Evolutionary conservation across 192 early-diverging fungal species (phyloP), one percentile per base, ranked within the genome.

Genomic region (Entomortierella beljakovae): DNA sequence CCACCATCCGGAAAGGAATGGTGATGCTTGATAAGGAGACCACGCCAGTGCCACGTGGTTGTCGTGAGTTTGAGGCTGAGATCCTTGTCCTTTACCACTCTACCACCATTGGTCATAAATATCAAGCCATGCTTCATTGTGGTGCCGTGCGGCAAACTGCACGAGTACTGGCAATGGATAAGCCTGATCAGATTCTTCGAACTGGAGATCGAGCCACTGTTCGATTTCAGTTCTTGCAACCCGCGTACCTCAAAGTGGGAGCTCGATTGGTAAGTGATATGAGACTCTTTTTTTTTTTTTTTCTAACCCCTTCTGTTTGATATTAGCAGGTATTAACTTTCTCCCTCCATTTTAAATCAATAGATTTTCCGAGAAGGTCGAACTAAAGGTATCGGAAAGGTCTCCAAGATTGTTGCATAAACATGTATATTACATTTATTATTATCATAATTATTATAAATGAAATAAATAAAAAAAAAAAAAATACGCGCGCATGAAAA

Each of bases 41-140:
- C 5, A 75, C 56, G 2, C 86, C 82, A 2, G 40, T 81, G 16
- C 87, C 92, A 11, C 83, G 81, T 52, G 91, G 89, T 0, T 84
- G 85, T 13, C 74, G 86, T 53, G 88, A 89, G 63, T 97, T 96
- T 80, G 96, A 96, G 70, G 96, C 96, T 26, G 96, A 98, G 76
- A 88, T 98, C n/a, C 81, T 95, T 33, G 91, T 98, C 0, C 81
- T 98, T 13, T 96, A 94, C 72, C 95, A 97, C 75, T 92, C 92
- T 33, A 96, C 96, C 0, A 98, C 96, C 7, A 98, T 98, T 61
- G 89, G 89, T 15, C 84, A 87, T 57, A 92, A 92, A 61, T 98
- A 98, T 81, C 96, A 98, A 84, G 95, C 96, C 5, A 98, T 98
- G 96, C 65, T 98, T 53, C 96, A 98, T 63, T 97, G 94, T 64